Base-by-base conservation (phyloP, 1,284 basidiomycete genomes). In the Sanghuangporus weigelae region DNA sequence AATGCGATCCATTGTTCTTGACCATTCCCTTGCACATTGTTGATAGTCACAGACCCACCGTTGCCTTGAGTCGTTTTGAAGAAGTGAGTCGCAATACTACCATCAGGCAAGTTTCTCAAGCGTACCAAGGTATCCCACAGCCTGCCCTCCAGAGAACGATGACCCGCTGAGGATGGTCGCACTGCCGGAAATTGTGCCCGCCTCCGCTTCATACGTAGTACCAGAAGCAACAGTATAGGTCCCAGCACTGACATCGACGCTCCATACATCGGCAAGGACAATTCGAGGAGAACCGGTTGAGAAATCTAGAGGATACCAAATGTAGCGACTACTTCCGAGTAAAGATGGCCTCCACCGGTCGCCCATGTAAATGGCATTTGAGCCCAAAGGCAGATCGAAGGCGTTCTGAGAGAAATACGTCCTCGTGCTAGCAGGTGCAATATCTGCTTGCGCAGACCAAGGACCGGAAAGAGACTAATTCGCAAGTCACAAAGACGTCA, bases 361-460 rank as follows among this genome's bases (percentile, higher is more conserved):
- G 51, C 85, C 85, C 82, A 86, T 85, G 70, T 86, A 86, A 62
- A 86, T 79, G 1, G 78, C 80, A 66, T 79, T 80, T 3, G 74
- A 74, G 8, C 78, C 82, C 50, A 85, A 72, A 8, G 78, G 76
- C 57, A 86, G 71, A 69, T 86, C 82, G 69, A 76, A 85, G 8
- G 81, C 76, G 71, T 86, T 86, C 72, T 86, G 85, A 26, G 84
- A 86, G 69, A 81, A 85, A 70, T 83, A 87, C 2, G 84, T 87
- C 50, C 80, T 76, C 31, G 78, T 78, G 48, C 77, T 71, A 64
- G 71, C 63, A 2, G 84, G 79, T 10, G 84, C 81, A 62, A 86
- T 83, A 70, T 86, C 84, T 11, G 76, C 76, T 70, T 86, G 79
- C 14, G 81, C 71, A 7, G 83, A 82, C 83, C 84, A 86, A 6